Conservation (phyloP, 768 basidiomycete species). For the Mrakia frigida region DNA sequence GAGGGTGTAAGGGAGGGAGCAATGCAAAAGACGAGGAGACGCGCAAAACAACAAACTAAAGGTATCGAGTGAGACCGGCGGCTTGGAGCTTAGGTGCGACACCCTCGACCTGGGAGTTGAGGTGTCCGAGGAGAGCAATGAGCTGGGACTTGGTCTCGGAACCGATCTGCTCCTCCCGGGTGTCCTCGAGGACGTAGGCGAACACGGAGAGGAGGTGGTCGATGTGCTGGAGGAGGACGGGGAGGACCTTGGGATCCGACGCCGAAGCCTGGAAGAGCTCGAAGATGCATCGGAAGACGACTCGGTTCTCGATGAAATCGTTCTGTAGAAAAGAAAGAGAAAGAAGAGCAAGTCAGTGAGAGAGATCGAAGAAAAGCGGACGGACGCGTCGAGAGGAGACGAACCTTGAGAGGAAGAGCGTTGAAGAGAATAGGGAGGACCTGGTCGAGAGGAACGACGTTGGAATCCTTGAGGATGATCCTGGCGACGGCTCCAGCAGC, state of each 20-base stretch:
- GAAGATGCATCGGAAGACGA: slow-evolving; percentile 85
- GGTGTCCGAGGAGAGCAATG: slow-evolving; percentile 62
- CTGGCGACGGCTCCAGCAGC: slow-evolving; percentile 90
- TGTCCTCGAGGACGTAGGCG: slow-evolving; percentile 73
- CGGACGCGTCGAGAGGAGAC: neutral
- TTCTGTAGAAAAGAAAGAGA: slow-evolving; percentile 44
- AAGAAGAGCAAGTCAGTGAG: neutral
- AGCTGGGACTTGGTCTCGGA: slow-evolving; percentile 72
- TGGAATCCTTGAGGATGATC: slow-evolving; percentile 70
- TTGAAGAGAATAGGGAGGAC: slow-evolving; percentile 78
- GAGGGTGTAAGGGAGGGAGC: neutral
- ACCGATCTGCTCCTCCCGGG: slow-evolving; percentile 60
- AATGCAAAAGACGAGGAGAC: neutral
- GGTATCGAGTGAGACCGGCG: slow-evolving; percentile 18
- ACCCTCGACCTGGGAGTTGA: slow-evolving; percentile 47
- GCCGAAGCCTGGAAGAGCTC: slow-evolving; percentile 66
- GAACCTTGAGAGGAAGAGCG: slow-evolving; percentile 66
- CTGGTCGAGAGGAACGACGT: slow-evolving; percentile 79
- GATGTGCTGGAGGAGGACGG: slow-evolving; percentile 56
- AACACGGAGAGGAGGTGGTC: slow-evolving; percentile 76
- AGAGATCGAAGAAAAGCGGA: neutral
- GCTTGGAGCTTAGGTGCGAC: slow-evolving; percentile 26
- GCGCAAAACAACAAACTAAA: neutral
- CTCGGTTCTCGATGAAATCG: slow-evolving; percentile 83
- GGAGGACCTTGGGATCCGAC: slow-evolving; percentile 58